Base-by-base conservation (phyloP, 129 eudicot genomes). In the Flaveria brownii region DNA sequence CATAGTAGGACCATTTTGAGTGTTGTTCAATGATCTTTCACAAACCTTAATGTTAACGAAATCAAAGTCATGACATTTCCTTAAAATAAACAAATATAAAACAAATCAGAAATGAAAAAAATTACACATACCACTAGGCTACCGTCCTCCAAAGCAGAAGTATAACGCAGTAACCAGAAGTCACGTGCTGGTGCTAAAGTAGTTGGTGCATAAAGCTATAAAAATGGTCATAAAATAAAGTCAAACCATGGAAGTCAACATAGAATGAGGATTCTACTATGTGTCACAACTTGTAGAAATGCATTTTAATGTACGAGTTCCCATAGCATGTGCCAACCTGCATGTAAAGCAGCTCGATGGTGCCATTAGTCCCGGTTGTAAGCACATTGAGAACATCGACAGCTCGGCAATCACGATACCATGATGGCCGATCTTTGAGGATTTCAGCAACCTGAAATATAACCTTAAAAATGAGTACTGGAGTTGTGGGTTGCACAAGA, bases 151-250 rank as follows among this genome's bases (percentile, higher is more conserved):
- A 89, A 81, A 64, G 84, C 86, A 71, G 96, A 82, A 26, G 97
- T 92, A 75, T 92, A 92, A 41, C 97, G 91, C 50, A 92, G 79
- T 73, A 89, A 46, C 97, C 97, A 92, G 81, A 92, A 92, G 79
- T 92, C 97, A 60, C 97, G 96, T 52, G 91, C 93, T 54, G 97
- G 97, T 20, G 97, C 96, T 77, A 92, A 84, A 64, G 97, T 92
- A 71, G 97, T 92, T 30, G 91, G 96, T n/a, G 97, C 97, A 83
- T 92, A 92, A 16, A 89, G 88, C 97, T 92, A 82, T 51, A 77
- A 30, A 77, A 66, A 33, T 15, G 26, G 49, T 63, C 69, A 63
- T 13, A 62, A 45, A 62, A 62, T 28, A 16, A 1, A 25, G n/a
- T 10, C 66, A 59, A 59, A 59, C 66, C 36, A 25, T 59, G 26